Base-by-base conservation (phyloP, 305 asterid genomes). In the Salvia sclarea region DNA sequence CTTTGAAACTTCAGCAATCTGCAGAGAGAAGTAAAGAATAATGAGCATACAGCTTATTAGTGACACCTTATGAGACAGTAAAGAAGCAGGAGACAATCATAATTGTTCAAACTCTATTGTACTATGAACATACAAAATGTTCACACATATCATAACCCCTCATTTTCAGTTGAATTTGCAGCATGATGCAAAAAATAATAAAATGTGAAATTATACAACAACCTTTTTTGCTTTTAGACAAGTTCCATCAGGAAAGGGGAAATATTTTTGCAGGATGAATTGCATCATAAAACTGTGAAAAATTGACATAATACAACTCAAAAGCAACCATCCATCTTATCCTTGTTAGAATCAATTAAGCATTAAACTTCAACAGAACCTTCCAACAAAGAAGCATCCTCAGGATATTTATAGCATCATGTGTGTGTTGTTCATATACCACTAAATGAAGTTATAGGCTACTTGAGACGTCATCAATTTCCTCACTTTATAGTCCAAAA, bases 1-100 rank as follows among this genome's bases (percentile, higher is more conserved):
- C 81, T 82, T 84, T 21, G 97, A 82, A 74, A 91, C 62, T 78
- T 86, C 96, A 64, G 89, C 85, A 64, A 94, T 89, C 98, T 94
- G 79, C 56, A 25, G 64, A 59, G 47, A 66, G 64, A 69, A 80
- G 45, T 53, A 56, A 65, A 64, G 52, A 61, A 53, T 50, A 54
- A 40, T 58, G 73, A 76, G 61, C 60, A 76, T 68, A 66, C 45
- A 62, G 74, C 68, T 68, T 17, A 47, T 43, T 68, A 79, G 52
- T 61, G 49, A 69, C 65, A 31, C 40, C 56, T 6, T 49, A 56
- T 50, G 50, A 66, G 57, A 50, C 68, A 66, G 52, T 47, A 55
- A 49, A 25, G 67, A 67, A 35, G 59, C 56, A 71, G 21, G 38
- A 63, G 61, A 41, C 5, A 73, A 52, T 38, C 59, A 60, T 49